Conservation (phyloP, 169 alveolate genomes). For the Cryptosporidium ubiquitum region DNA sequence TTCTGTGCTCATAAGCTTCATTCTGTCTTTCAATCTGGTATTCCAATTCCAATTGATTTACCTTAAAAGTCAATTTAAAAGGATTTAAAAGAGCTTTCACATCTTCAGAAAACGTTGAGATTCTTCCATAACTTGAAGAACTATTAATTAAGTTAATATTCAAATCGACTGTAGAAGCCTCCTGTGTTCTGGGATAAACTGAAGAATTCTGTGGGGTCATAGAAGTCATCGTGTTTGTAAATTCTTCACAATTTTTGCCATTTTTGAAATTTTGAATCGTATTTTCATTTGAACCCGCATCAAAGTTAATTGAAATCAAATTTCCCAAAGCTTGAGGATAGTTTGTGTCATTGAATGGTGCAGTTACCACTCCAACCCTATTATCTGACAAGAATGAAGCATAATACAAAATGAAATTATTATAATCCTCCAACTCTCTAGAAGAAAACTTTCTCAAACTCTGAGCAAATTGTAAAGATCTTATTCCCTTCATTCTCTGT, state of each 20-base stretch:
- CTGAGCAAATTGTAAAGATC: slow-evolving; percentile 46
- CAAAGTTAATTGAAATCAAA: background rate
- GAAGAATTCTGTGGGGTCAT: background rate
- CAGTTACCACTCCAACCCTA: background rate
- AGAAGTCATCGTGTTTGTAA: background rate
- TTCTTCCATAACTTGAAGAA: slow-evolving; percentile 19
- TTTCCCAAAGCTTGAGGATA: background rate
- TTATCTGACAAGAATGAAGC: background rate
- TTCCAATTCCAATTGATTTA: slow-evolving; percentile 40
- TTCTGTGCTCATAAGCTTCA: slow-evolving; percentile 28
- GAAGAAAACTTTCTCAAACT: slow-evolving; percentile 7
- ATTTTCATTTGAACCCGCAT: background rate
- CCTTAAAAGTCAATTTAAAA: slow-evolving; percentile 41
- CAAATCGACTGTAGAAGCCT: slow-evolving; percentile 14
- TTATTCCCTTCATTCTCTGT: slow-evolving; percentile 9
- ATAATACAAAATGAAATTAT: background rate
- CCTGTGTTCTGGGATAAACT: background rate
- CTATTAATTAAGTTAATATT: slow-evolving; percentile 20
- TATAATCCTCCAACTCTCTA: background rate
- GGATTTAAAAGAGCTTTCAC: slow-evolving; percentile 21
- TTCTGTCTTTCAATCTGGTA: slow-evolving; percentile 39
- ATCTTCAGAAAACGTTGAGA: slow-evolving; percentile 27
- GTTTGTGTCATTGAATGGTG: background rate
- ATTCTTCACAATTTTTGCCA: background rate
- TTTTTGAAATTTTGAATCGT: background rate